Evolutionary conservation across 129 eudicot species (phyloP).

Genomic region (Apium graveolens): DNA sequence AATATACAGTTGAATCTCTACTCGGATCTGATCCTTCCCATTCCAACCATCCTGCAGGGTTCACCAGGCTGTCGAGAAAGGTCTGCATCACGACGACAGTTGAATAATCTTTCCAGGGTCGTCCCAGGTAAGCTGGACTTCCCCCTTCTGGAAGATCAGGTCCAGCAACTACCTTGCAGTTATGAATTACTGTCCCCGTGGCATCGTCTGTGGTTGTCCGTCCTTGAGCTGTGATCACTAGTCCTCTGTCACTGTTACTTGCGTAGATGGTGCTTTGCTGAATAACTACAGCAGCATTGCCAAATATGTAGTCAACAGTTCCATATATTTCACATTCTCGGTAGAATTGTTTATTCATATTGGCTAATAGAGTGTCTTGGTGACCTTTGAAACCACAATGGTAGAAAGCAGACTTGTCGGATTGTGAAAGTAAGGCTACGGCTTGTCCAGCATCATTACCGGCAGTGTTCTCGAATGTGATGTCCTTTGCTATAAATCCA

Average conservation of each 20-base stretch:
- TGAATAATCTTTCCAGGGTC: not conserved
- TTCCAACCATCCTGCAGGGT: slow-evolving; percentile 1
- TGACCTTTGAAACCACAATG: not conserved
- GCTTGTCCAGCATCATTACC: not conserved
- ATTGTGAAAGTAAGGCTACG: not conserved
- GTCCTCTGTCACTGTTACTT: not conserved
- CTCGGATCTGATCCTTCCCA: not conserved
- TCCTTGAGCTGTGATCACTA: slow-evolving; percentile 7
- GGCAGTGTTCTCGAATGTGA: slow-evolving; percentile 2
- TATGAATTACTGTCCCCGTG: not conserved
- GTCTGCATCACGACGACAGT: not conserved
- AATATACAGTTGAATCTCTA: not conserved
- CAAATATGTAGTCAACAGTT: slow-evolving; percentile 1
- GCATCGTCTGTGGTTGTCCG: not conserved
- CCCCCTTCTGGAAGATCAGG: not conserved
- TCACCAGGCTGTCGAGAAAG: not conserved
- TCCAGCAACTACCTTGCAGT: not conserved
- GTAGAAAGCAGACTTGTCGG: not conserved
- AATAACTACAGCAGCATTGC: not conserved
- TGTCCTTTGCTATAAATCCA: not conserved
- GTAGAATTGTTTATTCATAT: not conserved
- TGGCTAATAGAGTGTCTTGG: not conserved
- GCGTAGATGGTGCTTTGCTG: not conserved
- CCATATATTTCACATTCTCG: not conserved
- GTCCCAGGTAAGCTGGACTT: slow-evolving; percentile 1